Conservation (phyloP, 257 asterid species). For the Solanum sejunctum region DNA sequence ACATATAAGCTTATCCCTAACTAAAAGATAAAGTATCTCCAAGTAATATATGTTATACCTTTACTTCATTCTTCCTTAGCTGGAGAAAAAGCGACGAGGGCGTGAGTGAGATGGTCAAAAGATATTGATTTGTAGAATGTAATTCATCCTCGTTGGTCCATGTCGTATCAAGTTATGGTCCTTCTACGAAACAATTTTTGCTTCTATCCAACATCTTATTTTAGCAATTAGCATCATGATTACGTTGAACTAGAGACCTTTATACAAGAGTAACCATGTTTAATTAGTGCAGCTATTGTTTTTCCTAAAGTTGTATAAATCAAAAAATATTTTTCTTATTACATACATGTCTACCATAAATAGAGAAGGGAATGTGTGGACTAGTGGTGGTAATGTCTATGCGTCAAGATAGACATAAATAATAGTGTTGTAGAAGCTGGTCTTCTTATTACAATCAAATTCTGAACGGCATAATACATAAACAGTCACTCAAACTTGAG, state of each 20-base stretch:
- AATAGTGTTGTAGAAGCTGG: background rate
- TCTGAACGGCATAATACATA: background rate
- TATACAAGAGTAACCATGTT: background rate
- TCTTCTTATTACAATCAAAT: background rate
- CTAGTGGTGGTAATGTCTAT: background rate
- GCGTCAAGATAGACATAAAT: background rate
- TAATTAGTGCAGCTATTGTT: background rate
- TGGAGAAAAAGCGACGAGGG: background rate
- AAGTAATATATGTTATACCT: too few relatives aligned
- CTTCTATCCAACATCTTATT: background rate
- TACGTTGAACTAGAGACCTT: background rate
- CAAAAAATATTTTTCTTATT: background rate
- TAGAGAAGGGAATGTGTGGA: background rate
- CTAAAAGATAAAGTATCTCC: background rate
- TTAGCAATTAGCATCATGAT: background rate
- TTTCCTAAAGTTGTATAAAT: background rate
- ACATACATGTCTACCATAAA: background rate
- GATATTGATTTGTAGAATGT: background rate
- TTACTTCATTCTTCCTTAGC: background rate
- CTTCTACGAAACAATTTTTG: background rate
- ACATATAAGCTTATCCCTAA: background rate
- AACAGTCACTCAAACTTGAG: background rate
- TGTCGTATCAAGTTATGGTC: background rate
- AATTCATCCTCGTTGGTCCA: background rate
- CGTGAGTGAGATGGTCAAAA: background rate